Evolutionary conservation across 148 eudicot genomes (phyloP).

Genomic region (Euryodendron excelsum): DNA sequence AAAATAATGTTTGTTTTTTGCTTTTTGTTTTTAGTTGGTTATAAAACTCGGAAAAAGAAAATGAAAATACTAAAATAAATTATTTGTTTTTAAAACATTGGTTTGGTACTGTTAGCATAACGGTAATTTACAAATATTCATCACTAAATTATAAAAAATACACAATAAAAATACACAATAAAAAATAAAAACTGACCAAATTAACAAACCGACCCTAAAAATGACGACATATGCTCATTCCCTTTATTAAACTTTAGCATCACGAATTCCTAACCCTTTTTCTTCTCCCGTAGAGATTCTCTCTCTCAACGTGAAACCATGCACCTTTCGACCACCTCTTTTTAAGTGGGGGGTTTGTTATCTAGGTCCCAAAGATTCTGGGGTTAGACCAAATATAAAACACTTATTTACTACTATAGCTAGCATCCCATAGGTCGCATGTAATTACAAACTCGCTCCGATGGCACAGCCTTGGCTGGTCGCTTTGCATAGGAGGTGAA

Average conservation of each 20-base stretch:
- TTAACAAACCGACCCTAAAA: neutral
- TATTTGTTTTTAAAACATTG: too few relatives aligned
- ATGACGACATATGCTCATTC: neutral
- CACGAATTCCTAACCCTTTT: constrained; percentile 5
- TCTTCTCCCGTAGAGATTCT: neutral
- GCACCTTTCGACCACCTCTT: neutral
- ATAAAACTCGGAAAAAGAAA: too few relatives aligned
- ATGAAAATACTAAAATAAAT: too few relatives aligned
- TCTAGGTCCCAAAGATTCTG: constrained; percentile 3
- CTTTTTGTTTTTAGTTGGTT: too few relatives aligned
- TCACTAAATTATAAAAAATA: too few relatives aligned
- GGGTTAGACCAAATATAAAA: constrained; percentile 12
- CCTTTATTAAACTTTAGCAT: neutral
- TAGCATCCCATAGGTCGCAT: constrained; percentile 2
- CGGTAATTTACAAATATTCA: too few relatives aligned
- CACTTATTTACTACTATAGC: constrained; percentile 4
- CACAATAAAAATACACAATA: too few relatives aligned
- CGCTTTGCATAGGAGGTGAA: constrained; percentile 6
- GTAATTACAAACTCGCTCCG: constrained; percentile 5
- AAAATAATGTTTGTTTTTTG: too few relatives aligned
- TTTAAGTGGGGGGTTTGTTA: neutral
- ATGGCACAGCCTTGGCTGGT: neutral
- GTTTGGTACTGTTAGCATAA: too few relatives aligned
- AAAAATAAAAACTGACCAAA: too few relatives aligned
- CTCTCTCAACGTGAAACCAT: neutral